A percentile compares a stretch with the other conserved stretches of the same genome.
Evolutionary conservation across 495 filamentous ascomycete genomes (phyloP).

Genomic region (Terfezia claveryi): DNA sequence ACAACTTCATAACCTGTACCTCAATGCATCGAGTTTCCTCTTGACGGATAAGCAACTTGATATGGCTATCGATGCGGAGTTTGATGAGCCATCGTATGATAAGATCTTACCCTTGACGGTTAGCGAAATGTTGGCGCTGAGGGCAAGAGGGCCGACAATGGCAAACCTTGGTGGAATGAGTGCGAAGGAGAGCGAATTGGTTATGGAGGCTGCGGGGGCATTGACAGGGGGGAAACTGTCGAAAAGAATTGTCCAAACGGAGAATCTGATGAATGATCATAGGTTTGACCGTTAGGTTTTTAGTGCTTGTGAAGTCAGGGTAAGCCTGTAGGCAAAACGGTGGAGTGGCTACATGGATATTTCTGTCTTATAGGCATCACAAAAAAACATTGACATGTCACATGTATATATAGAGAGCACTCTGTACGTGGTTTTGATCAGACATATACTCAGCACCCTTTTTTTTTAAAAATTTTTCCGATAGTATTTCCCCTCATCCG

Average conservation of each 20-base stretch:
- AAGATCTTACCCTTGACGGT: slow-evolving; percentile 31
- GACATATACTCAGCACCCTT: too few relatives aligned
- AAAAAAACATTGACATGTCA: too few relatives aligned
- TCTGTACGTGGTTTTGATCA: too few relatives aligned
- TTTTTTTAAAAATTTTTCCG: too few relatives aligned
- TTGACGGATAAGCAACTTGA: slow-evolving; percentile 38
- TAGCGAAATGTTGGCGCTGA: slow-evolving; percentile 23
- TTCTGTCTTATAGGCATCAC: too few relatives aligned
- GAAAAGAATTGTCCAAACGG: neutral
- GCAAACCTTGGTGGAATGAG: slow-evolving; percentile 4
- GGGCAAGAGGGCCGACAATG: slow-evolving; percentile 5
- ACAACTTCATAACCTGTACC: slow-evolving; percentile 38
- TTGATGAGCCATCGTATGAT: slow-evolving; percentile 38
- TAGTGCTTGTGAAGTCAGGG: too few relatives aligned
- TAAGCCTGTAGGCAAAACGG: too few relatives aligned
- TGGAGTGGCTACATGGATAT: too few relatives aligned
- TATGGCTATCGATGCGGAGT: slow-evolving; percentile 37
- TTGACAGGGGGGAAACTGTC: slow-evolving; percentile 43
- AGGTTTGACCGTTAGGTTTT: too few relatives aligned
- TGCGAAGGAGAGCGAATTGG: slow-evolving; percentile 26
- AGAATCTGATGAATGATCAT: too few relatives aligned
- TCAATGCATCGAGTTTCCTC: slow-evolving; percentile 43
- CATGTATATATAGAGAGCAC: too few relatives aligned
- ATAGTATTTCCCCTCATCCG: too few relatives aligned
- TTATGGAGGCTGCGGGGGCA: slow-evolving; percentile 39